These are phyloP conservation scores for Begonia loranthoides DNA, from an alignment of 306 rosid genomes.

Conservation along the genomic window DNA sequence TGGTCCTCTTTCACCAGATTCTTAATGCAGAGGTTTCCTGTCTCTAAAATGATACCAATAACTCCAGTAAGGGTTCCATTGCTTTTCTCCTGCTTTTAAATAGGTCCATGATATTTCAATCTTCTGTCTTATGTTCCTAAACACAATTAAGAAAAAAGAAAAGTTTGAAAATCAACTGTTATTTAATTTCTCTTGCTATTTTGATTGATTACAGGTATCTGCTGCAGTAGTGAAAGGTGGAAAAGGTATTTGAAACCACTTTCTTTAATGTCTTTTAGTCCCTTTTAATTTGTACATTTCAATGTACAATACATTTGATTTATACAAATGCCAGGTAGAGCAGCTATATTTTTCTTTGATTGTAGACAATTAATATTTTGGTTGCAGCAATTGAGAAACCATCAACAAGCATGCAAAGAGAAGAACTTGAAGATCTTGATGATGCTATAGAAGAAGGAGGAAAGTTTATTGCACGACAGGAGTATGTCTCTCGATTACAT, in stretches of 20 bases:
- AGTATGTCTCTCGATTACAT: conserved; percentile 63
- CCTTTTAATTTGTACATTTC: conserved; percentile 7
- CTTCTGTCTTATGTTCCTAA: neutral
- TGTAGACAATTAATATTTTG: conserved; percentile 10
- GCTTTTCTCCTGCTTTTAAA: conserved; percentile 6
- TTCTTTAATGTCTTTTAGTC: conserved; percentile 13
- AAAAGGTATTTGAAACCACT: conserved; percentile 30
- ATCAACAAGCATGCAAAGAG: conserved; percentile 59
- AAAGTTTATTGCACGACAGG: conserved; percentile 63
- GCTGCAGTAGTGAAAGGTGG: conserved; percentile 58
- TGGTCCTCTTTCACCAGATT: conserved; percentile 77
- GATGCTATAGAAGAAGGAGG: conserved; percentile 48
- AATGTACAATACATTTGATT: conserved; percentile 9
- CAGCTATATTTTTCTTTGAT: conserved; percentile 5
- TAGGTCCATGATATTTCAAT: neutral
- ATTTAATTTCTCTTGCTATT: neutral
- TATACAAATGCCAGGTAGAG: conserved; percentile 1
- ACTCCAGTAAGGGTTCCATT: conserved; percentile 47
- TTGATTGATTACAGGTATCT: conserved; percentile 50
- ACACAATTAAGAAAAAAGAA: too few relatives aligned
- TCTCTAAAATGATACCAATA: conserved; percentile 60
- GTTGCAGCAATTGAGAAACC: conserved; percentile 59
- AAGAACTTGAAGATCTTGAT: conserved; percentile 68
- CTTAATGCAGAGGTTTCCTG: conserved; percentile 75
- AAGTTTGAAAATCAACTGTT: too few relatives aligned